Percentiles rank a stretch among this genome's conserved stretches.
phyloP scores from a whole-genome alignment of 768 basidiomycete species.

The Tulasnella calospora region DNA sequence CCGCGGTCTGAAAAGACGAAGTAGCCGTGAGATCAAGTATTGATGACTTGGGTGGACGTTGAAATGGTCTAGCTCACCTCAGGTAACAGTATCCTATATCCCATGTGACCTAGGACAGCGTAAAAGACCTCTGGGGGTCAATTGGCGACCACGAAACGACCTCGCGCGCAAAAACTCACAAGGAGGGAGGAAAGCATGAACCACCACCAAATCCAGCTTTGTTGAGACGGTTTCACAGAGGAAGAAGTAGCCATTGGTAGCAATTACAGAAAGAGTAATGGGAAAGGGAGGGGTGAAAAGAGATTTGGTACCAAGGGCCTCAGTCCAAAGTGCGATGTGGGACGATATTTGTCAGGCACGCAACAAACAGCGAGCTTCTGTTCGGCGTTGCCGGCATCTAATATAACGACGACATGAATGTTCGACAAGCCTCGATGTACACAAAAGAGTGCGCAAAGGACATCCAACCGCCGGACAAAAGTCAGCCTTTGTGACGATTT shows the following conservation, averaged over 20 bases:
- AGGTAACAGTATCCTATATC: conserved; percentile 77
- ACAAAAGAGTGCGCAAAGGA: too few relatives aligned
- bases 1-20: conserved; percentile 52
- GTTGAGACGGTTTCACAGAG: not conserved
- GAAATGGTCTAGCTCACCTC: conserved; percentile 45
- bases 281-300: not conserved
- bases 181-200: conserved; percentile 10
- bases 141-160: not conserved
- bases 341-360: too few relatives aligned
- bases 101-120: conserved; percentile 43
- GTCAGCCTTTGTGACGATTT: too few relatives aligned
- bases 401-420: too few relatives aligned
- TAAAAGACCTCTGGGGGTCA: not conserved
- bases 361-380: too few relatives aligned
- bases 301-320: too few relatives aligned
- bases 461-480: too few relatives aligned
- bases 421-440: too few relatives aligned
- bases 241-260: not conserved
- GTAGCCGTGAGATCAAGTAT: conserved; percentile 1
- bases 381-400: too few relatives aligned
- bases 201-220: conserved; percentile 20
- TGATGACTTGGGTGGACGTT: conserved; percentile 27
- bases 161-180: not conserved
- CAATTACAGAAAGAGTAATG: not conserved
- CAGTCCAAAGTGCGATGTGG: too few relatives aligned